Percentiles rank a stretch among this genome's conserved stretches.
Conservation (phyloP, 2,329 filamentous ascomycete species). For the Colletotrichum eleusines region DNA sequence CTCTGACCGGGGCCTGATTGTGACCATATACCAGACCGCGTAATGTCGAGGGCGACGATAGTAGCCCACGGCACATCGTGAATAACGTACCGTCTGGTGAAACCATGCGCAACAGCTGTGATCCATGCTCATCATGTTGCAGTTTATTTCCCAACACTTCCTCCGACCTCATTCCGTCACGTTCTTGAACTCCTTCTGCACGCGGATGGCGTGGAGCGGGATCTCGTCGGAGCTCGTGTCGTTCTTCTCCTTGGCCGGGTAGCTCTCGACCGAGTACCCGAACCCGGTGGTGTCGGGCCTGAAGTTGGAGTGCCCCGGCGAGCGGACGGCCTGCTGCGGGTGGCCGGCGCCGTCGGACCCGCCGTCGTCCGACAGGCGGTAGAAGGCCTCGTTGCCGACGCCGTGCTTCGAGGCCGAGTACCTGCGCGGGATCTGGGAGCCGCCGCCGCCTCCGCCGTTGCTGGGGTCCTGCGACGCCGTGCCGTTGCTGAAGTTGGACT, state of each 20-base stretch:
- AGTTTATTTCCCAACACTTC: no score
- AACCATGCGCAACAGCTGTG: no score
- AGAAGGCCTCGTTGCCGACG: conserved; percentile 45
- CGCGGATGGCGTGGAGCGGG: conserved; percentile 54
- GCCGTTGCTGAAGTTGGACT: conserved; percentile 41
- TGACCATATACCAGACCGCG: no score
- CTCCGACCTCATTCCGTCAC: conserved; percentile 34
- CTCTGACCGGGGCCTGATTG: no score
- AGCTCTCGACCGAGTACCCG: conserved; percentile 49
- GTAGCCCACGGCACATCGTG: no score
- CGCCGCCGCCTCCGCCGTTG: conserved; percentile 7
- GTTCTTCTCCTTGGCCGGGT: conserved; percentile 45
- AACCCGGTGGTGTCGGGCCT: conserved; percentile 49
- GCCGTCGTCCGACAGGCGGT: conserved; percentile 50
- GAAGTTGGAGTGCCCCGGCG: conserved; percentile 45
- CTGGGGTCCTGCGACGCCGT: conserved; percentile 35
- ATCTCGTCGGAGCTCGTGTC: conserved; percentile 53
- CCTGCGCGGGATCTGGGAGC: conserved; percentile 15
- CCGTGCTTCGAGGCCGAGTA: conserved; percentile 29
- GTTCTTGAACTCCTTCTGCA: conserved; percentile 53
- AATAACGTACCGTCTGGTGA: no score
- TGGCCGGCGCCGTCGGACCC: conserved; percentile 45
- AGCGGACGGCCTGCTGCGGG: background rate
- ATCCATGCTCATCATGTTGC: no score
- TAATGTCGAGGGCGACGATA: no score